A percentile compares a stretch with the other conserved stretches of the same genome.
Conservation (phyloP, 805 yeast genomes). For the Myxozyma mucilagina region DNA sequence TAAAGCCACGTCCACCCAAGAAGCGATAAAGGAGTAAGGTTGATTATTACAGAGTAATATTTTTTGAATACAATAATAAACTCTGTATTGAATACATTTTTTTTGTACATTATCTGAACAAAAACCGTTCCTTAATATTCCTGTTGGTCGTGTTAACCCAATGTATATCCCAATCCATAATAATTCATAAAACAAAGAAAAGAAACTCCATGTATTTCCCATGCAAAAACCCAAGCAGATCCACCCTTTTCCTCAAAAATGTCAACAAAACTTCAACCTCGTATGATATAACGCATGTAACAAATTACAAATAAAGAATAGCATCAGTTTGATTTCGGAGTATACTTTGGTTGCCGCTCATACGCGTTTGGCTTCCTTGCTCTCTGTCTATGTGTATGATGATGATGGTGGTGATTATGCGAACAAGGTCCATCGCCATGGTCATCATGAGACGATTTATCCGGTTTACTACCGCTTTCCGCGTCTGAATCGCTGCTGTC, state of each 20-base stretch:
- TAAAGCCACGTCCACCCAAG: conserved; percentile 17
- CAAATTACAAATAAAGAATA: background rate
- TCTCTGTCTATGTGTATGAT: conserved; percentile 36
- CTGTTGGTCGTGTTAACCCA: background rate
- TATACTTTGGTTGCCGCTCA: conserved; percentile 68
- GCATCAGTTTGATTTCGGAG: background rate
- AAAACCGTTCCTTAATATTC: no score
- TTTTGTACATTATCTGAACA: no score
- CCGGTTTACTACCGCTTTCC: conserved; percentile 27
- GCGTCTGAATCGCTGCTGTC: conserved; percentile 45
- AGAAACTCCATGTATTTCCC: background rate
- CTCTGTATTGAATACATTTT: no score
- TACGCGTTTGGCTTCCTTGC: conserved; percentile 66
- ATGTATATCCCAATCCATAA: background rate
- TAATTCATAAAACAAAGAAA: background rate
- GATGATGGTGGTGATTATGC: conserved; percentile 2
- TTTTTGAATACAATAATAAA: background rate
- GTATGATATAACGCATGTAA: background rate
- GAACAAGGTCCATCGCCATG: conserved; percentile 2
- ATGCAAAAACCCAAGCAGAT: background rate
- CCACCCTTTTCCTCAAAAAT: background rate
- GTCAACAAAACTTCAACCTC: background rate
- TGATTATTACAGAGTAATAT: background rate
- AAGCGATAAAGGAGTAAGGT: conserved; percentile 12
- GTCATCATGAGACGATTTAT: background rate